A percentile compares a stretch with the other conserved stretches of the same genome.
Evolutionary conservation across 1,284 basidiomycete species (phyloP).

Genomic region (Hypsizygus ulmarius): DNA sequence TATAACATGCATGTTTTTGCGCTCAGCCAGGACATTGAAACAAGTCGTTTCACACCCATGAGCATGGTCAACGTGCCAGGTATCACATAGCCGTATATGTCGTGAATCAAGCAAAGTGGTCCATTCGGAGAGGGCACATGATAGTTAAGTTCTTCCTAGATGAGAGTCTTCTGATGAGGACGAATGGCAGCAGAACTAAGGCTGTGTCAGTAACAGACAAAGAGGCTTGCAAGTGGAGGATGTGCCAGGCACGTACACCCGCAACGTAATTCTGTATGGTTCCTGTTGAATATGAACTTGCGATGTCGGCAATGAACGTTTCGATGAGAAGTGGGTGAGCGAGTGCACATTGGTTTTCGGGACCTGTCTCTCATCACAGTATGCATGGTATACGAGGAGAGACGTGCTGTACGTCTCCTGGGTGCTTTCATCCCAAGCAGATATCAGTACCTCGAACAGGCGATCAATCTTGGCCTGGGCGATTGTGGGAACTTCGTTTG

Average conservation of each 20-base stretch:
- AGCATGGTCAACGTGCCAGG: conserved; percentile 81
- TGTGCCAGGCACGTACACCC: conserved; percentile 29
- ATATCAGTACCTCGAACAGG: background rate
- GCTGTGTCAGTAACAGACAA: background rate
- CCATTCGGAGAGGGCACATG: conserved; percentile 74
- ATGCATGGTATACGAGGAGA: conserved; percentile 16
- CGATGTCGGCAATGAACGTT: conserved; percentile 18
- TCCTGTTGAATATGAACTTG: conserved; percentile 16
- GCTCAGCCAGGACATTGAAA: conserved; percentile 84
- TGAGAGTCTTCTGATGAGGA: conserved; percentile 53
- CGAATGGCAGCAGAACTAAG: conserved; percentile 11
- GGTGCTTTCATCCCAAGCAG: conserved; percentile 4
- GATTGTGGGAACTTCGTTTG: background rate
- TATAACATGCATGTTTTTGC: conserved; percentile 86
- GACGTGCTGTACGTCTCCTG: conserved; percentile 14
- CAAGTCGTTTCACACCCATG: conserved; percentile 84
- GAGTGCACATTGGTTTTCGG: conserved; percentile 15
- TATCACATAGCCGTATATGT: conserved; percentile 87
- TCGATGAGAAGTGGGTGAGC: conserved; percentile 4
- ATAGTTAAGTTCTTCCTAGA: conserved; percentile 73
- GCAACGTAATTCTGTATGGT: conserved; percentile 28
- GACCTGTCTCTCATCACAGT: conserved; percentile 13
- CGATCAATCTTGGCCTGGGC: background rate
- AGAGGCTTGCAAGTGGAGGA: conserved; percentile 19
- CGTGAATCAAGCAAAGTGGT: conserved; percentile 69